These are phyloP conservation scores for Mortierella hygrophila DNA, from an alignment of 192 early-diverging fungal species.

Conservation along the genomic window DNA sequence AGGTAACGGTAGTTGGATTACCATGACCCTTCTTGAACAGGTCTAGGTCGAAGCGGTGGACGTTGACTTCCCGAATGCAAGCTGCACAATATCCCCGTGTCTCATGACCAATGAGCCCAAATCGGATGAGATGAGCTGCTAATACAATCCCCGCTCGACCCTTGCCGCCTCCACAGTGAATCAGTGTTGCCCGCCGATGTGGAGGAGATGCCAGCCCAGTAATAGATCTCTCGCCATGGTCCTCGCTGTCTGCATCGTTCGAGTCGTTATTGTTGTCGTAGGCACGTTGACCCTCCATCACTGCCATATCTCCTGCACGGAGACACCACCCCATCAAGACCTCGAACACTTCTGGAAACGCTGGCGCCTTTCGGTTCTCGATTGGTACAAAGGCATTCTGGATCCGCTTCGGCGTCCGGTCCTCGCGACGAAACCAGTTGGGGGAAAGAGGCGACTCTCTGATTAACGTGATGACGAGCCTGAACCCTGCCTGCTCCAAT, in stretches of 20 bases:
- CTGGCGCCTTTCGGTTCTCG: slow-evolving; percentile 49
- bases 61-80: slow-evolving; percentile 24
- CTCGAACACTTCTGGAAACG: slow-evolving; percentile 49
- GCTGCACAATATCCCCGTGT: slow-evolving; percentile 33
- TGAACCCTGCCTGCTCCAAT: slow-evolving; percentile 37
- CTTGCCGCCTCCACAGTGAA: slow-evolving; percentile 53
- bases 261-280: not conserved
- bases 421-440: slow-evolving; percentile 30
- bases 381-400: slow-evolving; percentile 50
- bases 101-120: slow-evolving; percentile 43
- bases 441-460: slow-evolving; percentile 43
- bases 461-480: slow-evolving; percentile 43
- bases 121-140: slow-evolving; percentile 46
- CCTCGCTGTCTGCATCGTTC: not conserved
- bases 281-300: not conserved
- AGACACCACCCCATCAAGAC: slow-evolving; percentile 52
- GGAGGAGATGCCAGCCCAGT: not conserved
- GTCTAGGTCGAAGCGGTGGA: slow-evolving; percentile 40
- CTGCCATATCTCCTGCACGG: slow-evolving; percentile 6
- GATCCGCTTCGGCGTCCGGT: slow-evolving; percentile 17
- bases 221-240: not conserved
- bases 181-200: slow-evolving; percentile 40
- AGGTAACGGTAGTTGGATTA: slow-evolving; percentile 12
- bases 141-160: slow-evolving; percentile 51
- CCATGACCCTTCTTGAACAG: slow-evolving; percentile 38